Evolutionary conservation across 208 protist genomes (phyloP).

Genomic region (Trypanosoma brucei): DNA sequence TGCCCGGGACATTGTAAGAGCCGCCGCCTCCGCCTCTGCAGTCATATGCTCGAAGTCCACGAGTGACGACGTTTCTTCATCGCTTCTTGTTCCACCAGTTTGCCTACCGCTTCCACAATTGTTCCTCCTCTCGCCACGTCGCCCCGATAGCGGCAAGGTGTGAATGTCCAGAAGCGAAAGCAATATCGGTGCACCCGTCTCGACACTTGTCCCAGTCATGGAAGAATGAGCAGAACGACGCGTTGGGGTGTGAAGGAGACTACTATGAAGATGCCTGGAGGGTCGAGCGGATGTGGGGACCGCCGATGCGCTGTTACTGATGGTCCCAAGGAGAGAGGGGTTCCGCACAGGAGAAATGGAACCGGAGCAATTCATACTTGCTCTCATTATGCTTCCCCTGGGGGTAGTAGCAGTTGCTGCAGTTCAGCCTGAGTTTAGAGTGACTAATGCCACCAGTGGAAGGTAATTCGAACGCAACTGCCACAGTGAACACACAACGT

Average conservation of each 20-base stretch:
- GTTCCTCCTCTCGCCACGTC: slow-evolving; percentile 1
- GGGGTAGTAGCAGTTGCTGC: neutral
- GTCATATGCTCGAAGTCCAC: slow-evolving; percentile 3
- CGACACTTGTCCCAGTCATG: neutral
- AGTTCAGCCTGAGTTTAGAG: too few species aligned
- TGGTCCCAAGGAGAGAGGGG: slow-evolving; percentile 13
- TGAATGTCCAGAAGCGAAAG: slow-evolving; percentile 3
- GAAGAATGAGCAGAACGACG: neutral
- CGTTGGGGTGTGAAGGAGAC: slow-evolving; percentile 14
- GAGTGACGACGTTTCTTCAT: neutral
- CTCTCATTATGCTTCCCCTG: neutral
- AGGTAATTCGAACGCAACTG: too few species aligned
- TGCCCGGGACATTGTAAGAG: slow-evolving; percentile 29
- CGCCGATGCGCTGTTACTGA: neutral
- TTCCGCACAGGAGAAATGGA: slow-evolving; percentile 4
- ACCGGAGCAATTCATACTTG: neutral
- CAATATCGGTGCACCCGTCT: neutral
- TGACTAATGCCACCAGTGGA: too few species aligned
- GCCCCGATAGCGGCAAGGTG: neutral
- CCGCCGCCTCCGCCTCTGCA: slow-evolving; percentile 40
- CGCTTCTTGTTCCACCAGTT: neutral
- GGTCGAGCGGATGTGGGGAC: slow-evolving; percentile 1
- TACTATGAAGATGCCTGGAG: slow-evolving; percentile 10
- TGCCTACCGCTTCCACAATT: slow-evolving; percentile 5
- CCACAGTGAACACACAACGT: too few species aligned